Evolutionary conservation across 139 green algal genomes (phyloP).

Genomic region (Asterochloris erici): DNA sequence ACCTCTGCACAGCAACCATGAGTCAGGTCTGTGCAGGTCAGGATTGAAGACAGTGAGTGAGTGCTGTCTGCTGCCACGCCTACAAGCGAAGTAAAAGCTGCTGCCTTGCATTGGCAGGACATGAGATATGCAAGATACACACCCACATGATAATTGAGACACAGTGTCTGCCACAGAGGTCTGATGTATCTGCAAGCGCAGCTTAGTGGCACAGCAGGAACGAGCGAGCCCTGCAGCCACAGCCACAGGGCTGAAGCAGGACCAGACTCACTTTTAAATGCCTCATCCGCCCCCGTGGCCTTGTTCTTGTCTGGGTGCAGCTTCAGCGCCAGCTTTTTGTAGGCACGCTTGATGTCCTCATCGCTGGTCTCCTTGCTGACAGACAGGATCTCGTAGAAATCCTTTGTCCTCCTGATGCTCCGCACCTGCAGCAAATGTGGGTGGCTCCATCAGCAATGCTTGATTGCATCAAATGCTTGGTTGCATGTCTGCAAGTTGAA

Average conservation of each 20-base stretch:
- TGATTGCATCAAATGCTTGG: not conserved
- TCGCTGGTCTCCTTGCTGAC: conserved; percentile 23
- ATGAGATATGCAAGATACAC: not conserved
- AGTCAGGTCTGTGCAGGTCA: not conserved
- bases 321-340: conserved; percentile 81
- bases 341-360: conserved; percentile 47
- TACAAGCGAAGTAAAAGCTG: too few relatives aligned
- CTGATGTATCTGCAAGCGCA: too few relatives aligned
- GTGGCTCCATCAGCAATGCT: not conserved
- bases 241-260: too few relatives aligned
- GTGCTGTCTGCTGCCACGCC: too few relatives aligned
- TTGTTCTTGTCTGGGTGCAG: conserved; percentile 95
- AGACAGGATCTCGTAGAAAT: conserved; percentile 32
- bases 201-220: too few relatives aligned
- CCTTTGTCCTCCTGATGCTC: conserved; percentile 1
- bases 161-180: too few relatives aligned
- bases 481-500: too few relatives aligned
- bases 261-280: conserved; percentile 47
- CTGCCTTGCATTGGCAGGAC: not conserved
- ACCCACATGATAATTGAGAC: not conserved
- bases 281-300: conserved; percentile 47
- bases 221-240: too few relatives aligned
- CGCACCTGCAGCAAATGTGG: not conserved
- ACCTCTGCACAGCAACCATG: conserved; percentile 30
- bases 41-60: too few relatives aligned